Evolutionary conservation across 495 filamentous ascomycete genomes (phyloP), one percentile per base, ranked within the genome.

Genomic region (Parathielavia hyrcaniae): DNA sequence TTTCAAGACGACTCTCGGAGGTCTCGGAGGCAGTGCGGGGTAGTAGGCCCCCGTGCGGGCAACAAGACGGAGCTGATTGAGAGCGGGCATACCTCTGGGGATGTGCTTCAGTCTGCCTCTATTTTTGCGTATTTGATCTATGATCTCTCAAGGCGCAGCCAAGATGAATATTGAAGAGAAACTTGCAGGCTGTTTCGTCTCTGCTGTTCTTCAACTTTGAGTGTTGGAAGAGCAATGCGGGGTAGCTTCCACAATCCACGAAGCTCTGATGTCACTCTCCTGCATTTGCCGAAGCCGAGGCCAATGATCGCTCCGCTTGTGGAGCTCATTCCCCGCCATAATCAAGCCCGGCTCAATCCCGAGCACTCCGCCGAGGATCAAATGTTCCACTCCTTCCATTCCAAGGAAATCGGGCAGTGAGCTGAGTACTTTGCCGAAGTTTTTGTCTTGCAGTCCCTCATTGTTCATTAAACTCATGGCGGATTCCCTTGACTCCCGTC

Each of bases 181-280:
- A 30, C 22, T 20, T 30, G 5, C 1, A 49, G 1, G 12, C 32
- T 30, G 5, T 41, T 52, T n/a, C 19, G 6, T 19, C 47, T 35
- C 19, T 2, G 3, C n/a, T 34, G 14, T 14, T 22, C 39, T 35
- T 35, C 30, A 19, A 10, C 22, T 41, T 22, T 16, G 5, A 40
- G 38, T n/a, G n/a, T 14, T 56, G 36, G 5, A 20, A 6, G 4
- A 0, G 26, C 22, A 19, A 36, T 55, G 64, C 61, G 64, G 64
- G 64, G 64, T 63, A 66, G 64, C 64, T 66, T 41, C 52, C 16
- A 44, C 50, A 43, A 53, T 22, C 12, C n/a, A 23, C 20, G 34
- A 44, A 54, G 52, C 59, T 49, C 34, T 65, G 63, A 65, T 66
- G 61, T 63, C 61, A 63, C 54, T 32, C n/a, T 36, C 9, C 32